Evolutionary conservation across 2,329 filamentous ascomycete genomes (phyloP).

Genomic region (Aspergillus sp.): DNA sequence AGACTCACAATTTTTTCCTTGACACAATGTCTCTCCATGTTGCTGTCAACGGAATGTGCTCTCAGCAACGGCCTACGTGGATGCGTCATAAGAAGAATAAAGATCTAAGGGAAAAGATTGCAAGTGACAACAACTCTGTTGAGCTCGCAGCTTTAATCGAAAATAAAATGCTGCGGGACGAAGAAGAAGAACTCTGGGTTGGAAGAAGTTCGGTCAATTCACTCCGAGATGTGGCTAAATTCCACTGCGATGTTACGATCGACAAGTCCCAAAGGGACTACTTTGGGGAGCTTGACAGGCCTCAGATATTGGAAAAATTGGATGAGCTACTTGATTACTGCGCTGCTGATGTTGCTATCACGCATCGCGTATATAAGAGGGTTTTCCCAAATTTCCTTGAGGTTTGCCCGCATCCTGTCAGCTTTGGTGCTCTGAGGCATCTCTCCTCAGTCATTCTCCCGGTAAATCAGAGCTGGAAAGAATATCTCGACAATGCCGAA

Average conservation of each 20-base stretch:
- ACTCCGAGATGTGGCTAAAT: constrained; percentile 90
- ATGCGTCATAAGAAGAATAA: constrained; percentile 92
- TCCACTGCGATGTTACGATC: constrained; percentile 87
- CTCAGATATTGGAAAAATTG: constrained; percentile 68
- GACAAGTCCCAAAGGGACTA: constrained; percentile 86
- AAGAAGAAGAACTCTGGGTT: constrained; percentile 95
- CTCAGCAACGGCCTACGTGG: constrained; percentile 92
- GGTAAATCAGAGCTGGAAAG: constrained; percentile 82
- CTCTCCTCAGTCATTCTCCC: constrained; percentile 92
- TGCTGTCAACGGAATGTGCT: constrained; percentile 98
- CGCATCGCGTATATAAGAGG: constrained; percentile 89
- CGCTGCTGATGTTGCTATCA: constrained; percentile 88
- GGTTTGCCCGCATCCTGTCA: constrained; percentile 93
- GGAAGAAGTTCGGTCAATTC: constrained; percentile 94
- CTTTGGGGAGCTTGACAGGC: constrained; percentile 77
- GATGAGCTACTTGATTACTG: constrained; percentile 91
- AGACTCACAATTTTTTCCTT: constrained; percentile 81
- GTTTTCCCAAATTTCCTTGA: constrained; percentile 88
- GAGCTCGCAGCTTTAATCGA: constrained; percentile 72
- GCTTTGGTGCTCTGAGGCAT: constrained; percentile 89
- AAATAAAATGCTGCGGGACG: constrained; percentile 66
- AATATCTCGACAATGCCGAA: constrained; percentile 81
- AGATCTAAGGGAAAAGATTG: constrained; percentile 77
- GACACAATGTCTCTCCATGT: constrained; percentile 99
- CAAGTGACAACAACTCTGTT: constrained; percentile 67